Conservation (phyloP, 2,329 filamentous ascomycete species). For the Sclerotinia trifoliorum region DNA sequence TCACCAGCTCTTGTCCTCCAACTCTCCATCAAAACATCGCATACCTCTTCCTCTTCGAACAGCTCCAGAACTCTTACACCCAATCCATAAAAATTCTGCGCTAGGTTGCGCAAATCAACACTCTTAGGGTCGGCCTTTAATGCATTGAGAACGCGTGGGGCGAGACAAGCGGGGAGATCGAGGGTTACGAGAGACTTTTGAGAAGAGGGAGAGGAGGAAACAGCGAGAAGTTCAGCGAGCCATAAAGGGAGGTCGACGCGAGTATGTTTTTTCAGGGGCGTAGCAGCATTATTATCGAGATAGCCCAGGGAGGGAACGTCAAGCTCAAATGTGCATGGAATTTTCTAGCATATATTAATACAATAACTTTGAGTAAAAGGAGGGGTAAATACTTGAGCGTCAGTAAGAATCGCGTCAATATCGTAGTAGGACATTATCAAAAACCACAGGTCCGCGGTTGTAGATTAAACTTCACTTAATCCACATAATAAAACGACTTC, state of each 20-base stretch:
- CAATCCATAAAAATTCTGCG: constrained; percentile 83
- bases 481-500: background rate
- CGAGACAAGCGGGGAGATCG: constrained; percentile 71
- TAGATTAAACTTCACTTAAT: background rate
- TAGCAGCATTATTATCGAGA: constrained; percentile 74
- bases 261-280: constrained; percentile 75
- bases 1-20: constrained; percentile 80
- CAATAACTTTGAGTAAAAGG: constrained; percentile 17
- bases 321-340: constrained; percentile 92
- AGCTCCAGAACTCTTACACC: constrained; percentile 84
- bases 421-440: constrained; percentile 74
- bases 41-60: constrained; percentile 83
- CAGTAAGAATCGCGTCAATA: constrained; percentile 79
- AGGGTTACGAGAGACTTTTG: constrained; percentile 68
- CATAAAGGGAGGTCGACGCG: constrained; percentile 83
- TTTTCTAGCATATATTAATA: constrained; percentile 61
- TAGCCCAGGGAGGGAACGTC: constrained; percentile 85
- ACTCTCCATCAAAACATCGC: constrained; percentile 69
- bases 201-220: constrained; percentile 51
- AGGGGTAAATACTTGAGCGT: constrained; percentile 62
- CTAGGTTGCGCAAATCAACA: constrained; percentile 79
- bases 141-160: constrained; percentile 74
- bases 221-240: constrained; percentile 90
- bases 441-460: background rate
- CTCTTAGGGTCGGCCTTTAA: constrained; percentile 85